Percentiles rank a stretch among this genome's conserved stretches.
Evolutionary conservation across 2,329 filamentous ascomycete species (phyloP).

Genomic region (Colletotrichum destructivum): DNA sequence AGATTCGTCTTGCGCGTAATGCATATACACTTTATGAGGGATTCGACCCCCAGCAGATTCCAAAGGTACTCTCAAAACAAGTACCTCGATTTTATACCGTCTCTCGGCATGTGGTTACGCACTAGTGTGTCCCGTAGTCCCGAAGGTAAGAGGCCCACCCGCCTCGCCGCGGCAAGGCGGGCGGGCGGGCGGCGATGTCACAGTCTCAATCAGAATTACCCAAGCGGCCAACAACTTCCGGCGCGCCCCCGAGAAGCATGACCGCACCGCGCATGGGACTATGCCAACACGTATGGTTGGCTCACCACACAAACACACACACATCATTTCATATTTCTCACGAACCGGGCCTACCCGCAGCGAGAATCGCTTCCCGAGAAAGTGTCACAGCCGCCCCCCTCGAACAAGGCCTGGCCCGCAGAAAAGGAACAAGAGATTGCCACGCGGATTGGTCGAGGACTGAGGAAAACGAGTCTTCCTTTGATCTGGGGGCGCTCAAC

Average conservation of each 20-base stretch:
- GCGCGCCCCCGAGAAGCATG: conserved; percentile 36
- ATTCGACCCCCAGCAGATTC: conserved; percentile 20
- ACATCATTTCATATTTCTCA: neutral
- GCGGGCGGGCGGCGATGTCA: conserved; percentile 32
- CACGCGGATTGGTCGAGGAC: conserved; percentile 20
- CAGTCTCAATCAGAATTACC: conserved; percentile 15
- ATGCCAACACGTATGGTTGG: conserved; percentile 6
- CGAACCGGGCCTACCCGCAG: conserved; percentile 37
- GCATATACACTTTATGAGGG: neutral
- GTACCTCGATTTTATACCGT: conserved; percentile 19
- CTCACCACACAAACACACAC: conserved; percentile 17
- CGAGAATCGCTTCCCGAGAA: conserved; percentile 29
- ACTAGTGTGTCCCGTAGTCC: neutral
- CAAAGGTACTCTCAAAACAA: conserved; percentile 8
- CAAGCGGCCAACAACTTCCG: conserved; percentile 32
- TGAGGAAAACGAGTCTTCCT: neutral
- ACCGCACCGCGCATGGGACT: conserved; percentile 32
- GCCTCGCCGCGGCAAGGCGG: conserved; percentile 7
- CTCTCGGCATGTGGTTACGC: conserved; percentile 14
- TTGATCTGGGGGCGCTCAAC: conserved; percentile 6
- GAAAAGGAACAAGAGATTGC: conserved; percentile 5
- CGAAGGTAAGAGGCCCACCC: conserved; percentile 4
- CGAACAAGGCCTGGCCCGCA: conserved; percentile 4
- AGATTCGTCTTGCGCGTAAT: neutral
- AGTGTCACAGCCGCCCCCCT: conserved; percentile 6